Conservation (phyloP, 805 yeast genomes). For the Candida tibetensis region DNA sequence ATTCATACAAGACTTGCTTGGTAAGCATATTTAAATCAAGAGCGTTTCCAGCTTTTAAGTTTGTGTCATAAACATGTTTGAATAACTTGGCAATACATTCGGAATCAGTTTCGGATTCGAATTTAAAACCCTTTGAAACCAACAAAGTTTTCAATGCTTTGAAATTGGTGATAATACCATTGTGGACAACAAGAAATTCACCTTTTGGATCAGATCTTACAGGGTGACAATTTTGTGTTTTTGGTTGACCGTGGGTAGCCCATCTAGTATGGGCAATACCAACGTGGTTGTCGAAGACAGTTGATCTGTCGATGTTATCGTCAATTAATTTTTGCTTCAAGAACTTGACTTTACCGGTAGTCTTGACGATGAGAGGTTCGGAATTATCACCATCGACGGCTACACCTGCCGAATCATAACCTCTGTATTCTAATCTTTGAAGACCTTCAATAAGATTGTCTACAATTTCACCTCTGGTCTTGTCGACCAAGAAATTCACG, state of each 20-base stretch:
- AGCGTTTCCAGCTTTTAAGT: constrained; percentile 66
- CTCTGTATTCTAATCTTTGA: constrained; percentile 89
- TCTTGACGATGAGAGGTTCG: constrained; percentile 71
- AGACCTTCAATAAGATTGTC: constrained; percentile 86
- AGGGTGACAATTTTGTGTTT: constrained; percentile 87
- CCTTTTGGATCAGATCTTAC: constrained; percentile 81
- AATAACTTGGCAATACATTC: constrained; percentile 96
- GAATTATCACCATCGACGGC: constrained; percentile 89
- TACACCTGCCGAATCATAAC: constrained; percentile 96
- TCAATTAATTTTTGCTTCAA: constrained; percentile 63
- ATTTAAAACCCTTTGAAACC: constrained; percentile 70
- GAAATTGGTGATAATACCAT: constrained; percentile 96
- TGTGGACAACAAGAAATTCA: constrained; percentile 92
- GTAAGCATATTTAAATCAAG: constrained; percentile 89
- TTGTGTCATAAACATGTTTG: constrained; percentile 83
- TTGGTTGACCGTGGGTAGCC: constrained; percentile 99
- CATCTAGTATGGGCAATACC: constrained; percentile 99
- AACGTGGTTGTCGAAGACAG: constrained; percentile 76
- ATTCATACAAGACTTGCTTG: constrained; percentile 85
- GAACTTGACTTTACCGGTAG: constrained; percentile 87
- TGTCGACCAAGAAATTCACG: constrained; percentile 91
- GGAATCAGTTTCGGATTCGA: constrained; percentile 94
- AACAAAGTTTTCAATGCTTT: constrained; percentile 85
- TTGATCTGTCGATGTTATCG: constrained; percentile 53
- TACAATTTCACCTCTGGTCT: constrained; percentile 87